Base-by-base conservation (phyloP, 1,139 yeast genomes). In the Pichiaceae sp. region DNA sequence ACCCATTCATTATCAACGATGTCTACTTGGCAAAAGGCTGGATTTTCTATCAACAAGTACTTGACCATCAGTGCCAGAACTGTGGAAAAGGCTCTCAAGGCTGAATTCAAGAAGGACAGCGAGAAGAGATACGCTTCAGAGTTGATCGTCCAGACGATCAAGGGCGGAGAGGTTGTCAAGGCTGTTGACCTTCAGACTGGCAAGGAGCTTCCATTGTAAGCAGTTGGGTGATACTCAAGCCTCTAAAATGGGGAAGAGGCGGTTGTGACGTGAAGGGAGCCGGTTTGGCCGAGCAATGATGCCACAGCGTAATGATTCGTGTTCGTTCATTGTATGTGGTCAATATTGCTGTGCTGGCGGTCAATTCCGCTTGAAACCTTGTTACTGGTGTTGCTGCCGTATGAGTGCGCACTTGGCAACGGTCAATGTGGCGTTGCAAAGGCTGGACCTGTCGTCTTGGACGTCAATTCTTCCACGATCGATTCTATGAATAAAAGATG, bases 21-120 rank as follows among this genome's bases (percentile, higher is more conserved):
- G 40, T 63, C 48, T 43, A 78, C 78, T 85, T 79, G 83, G 82
- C 80, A 81, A 72, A 83, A 81, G 71, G 91, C 89, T 54, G 93
- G 93, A 57, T 74, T 81, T 58, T 73, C 89, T 62, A 78, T 82
- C 70, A 85, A 85, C 83, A 84, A 80, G 64, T 91, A 91, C 66
- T 72, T 89, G 64, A 77, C 95, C 52, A 75, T 91, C 59, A 85
- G 96, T 53, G 95, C 96, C 60, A 79, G 78, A 62, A 75, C 95
- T 46, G 75, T 86, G 57, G 87, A 97, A 70, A 71, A 74, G 54
- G 81, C 96, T 38, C 76, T 91, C 62, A 91, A 91, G 73, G 80
- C 89, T 50, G 96, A 89, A 56, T 63, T 76, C 62, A 84, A 83
- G 63, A 80, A 75, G 46, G 74, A 70, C 49, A 84, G 80, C 50